phyloP scores from a whole-genome alignment of 1,139 yeast genomes.

The Geotrichum australiense region DNA sequence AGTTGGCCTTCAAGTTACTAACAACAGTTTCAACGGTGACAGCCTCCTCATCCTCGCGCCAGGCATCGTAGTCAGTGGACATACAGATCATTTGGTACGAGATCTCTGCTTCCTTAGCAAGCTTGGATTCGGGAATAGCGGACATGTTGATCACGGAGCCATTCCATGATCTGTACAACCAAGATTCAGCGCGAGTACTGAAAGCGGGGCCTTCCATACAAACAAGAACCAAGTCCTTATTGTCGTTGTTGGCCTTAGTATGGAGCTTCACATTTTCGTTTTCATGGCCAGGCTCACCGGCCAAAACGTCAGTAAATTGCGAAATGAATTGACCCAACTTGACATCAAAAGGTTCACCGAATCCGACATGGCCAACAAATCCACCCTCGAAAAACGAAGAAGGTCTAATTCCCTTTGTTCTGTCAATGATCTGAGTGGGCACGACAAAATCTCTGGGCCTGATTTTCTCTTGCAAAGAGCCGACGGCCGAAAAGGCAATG shows the following conservation, averaged over 20 bases:
- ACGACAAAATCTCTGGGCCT: slow-evolving; percentile 91
- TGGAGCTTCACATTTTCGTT: slow-evolving; percentile 41
- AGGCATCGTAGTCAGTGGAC: slow-evolving; percentile 98
- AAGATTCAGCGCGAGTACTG: slow-evolving; percentile 95
- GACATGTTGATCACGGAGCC: slow-evolving; percentile 96
- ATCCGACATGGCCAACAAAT: slow-evolving; percentile 93
- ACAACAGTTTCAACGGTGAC: slow-evolving; percentile 96
- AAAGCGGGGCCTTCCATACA: slow-evolving; percentile 99
- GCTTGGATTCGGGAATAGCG: slow-evolving; percentile 88
- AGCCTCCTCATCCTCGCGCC: slow-evolving; percentile 93
- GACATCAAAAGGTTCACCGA: slow-evolving; percentile 92
- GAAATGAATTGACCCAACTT: slow-evolving; percentile 60
- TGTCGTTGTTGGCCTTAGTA: slow-evolving; percentile 46
- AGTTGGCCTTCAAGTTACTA: slow-evolving; percentile 80
- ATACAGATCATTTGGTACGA: slow-evolving; percentile 97
- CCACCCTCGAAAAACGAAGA: slow-evolving; percentile 89
- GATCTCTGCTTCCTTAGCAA: slow-evolving; percentile 95
- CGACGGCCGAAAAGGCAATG: slow-evolving; percentile 92
- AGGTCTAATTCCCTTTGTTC: slow-evolving; percentile 92
- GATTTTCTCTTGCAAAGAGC: slow-evolving; percentile 83
- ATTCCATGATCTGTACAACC: slow-evolving; percentile 80
- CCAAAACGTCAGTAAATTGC: slow-evolving; percentile 52
- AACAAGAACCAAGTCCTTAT: slow-evolving; percentile 66
- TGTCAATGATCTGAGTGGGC: slow-evolving; percentile 91
- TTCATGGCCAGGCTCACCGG: slow-evolving; percentile 33